Evolutionary conservation across 176 grass and related monocot genomes (phyloP), one percentile per base, ranked within the genome.

Genomic region (Echinochloa phyllopogon): DNA sequence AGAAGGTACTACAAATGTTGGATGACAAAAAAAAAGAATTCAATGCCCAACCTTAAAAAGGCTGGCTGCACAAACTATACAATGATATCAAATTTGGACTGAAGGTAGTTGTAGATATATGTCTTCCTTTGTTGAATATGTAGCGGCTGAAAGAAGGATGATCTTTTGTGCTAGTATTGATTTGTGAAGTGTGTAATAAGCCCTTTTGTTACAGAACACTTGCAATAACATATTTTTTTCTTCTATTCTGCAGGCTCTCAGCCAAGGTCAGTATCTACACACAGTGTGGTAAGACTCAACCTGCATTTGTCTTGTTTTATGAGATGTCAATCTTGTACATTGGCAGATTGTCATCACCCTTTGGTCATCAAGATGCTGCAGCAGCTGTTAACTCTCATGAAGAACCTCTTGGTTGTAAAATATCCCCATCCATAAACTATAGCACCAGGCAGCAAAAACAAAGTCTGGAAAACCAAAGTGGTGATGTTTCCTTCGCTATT

Each of bases 331-430:
- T 73, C 41, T 47, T 69, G 21, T 73, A 43, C 50, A 33, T 92
- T 92, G 69, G 53, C 93, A 94, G 93, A 84, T 80, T 80, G 62
- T 73, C 90, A 80, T 53, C 63, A 62, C 24, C 82, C 71, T 76
- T 76, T 50, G 52, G 17, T 82, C 82, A 48, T 94, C 82, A 90
- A 86, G 79, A 90, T 89, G 84, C 70, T 75, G 27, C 72, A 79
- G 53, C 67, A 83, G 69, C 77, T 89, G 81, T 78, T 67, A 90
- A 83, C 25, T 44, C 51, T 80, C 40, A 63, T 63, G 67, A 78
- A 78, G 80, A 81, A 81, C 56, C 80, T 24, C 69, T 82, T 83
- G 85, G 64, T 16, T 38, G 74, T 81, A 94, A 83, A 86, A 70
- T 61, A 52, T 63, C 78, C 33, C 64, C 61, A 83, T 41, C 85